Evolutionary conservation across 345 rosid species (phyloP), one percentile per base, ranked within the genome.

Genomic region (Populus pruinosa): DNA sequence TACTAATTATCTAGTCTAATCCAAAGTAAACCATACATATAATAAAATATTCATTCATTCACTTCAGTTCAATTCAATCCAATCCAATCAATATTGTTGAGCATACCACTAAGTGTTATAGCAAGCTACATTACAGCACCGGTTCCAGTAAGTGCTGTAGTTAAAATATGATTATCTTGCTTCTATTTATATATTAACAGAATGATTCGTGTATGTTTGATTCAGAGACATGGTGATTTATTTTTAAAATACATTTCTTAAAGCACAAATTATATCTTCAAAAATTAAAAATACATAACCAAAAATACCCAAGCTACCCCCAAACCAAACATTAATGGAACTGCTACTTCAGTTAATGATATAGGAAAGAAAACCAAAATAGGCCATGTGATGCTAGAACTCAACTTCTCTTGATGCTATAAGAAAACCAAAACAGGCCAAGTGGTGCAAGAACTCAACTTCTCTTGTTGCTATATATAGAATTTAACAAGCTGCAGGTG

Each of bases 141-240:
- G 82, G 81, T 81, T 16, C 2, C 2, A 1, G 50, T n/a, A 0
- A 31, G 0, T 12, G 66, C 7, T 2, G 79, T 85, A 84, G 31
- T 70, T n/a, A 2, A 72, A 3, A 29, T 33, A 3, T 16, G 76
- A 5, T 43, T 23, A 2, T 50, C 5, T 77, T 31, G 81, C 84
- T 61, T 78, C 38, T 64, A 68, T 75, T 61, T 29, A 77, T 43
- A 53, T 67, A n/a, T n/a, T 35, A 79, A 18, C 50, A 83, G 41
- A 67, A 81, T 10, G 44, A 72, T 31, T 31, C 33, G 0, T 31
- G 33, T 2, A 2, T 2, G 2, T 31, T 31, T 31, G 33, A 31
- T 1, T 31, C 2, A 4, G 33, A 31, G 4, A 0, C 0, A 3
- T 31, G 0, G 3, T 31, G 1, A 3, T 31, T 31, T 31, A 1